These are phyloP conservation scores for Cadophora gregata DNA, from an alignment of 2,329 filamentous ascomycete genomes.

Conservation along the genomic window DNA sequence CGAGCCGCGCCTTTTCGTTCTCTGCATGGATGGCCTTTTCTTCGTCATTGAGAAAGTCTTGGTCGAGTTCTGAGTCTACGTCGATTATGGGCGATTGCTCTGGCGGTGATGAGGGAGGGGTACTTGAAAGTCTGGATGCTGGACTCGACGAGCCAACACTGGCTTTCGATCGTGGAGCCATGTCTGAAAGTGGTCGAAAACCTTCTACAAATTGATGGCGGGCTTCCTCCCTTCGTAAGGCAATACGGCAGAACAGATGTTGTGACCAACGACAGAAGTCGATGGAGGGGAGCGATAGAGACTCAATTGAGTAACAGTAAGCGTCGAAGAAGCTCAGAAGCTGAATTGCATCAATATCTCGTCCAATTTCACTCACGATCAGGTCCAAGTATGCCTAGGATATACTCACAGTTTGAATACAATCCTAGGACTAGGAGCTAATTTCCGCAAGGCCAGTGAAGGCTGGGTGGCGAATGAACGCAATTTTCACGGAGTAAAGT, in stretches of 20 bases:
- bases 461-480: background rate
- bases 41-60: constrained; percentile 34
- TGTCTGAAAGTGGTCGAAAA: background rate
- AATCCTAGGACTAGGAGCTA: background rate
- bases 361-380: background rate
- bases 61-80: constrained; percentile 31
- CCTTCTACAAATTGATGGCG: background rate
- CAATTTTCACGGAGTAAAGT: background rate
- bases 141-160: constrained; percentile 25
- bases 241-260: background rate
- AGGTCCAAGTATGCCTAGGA: background rate
- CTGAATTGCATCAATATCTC: background rate
- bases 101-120: constrained; percentile 38
- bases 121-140: constrained; percentile 34
- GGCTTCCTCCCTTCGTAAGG: background rate
- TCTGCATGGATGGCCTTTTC: constrained; percentile 45
- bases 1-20: constrained; percentile 53
- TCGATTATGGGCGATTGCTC: constrained; percentile 27
- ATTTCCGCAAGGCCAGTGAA: background rate
- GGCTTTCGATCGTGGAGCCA: constrained; percentile 9
- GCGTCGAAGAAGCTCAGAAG: background rate
- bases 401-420: background rate
- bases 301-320: constrained; percentile 1
- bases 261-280: too few relatives aligned
- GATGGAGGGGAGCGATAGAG: background rate